Base-by-base conservation (phyloP, 1,139 yeast species). In the Arxiozyma bovina region DNA sequence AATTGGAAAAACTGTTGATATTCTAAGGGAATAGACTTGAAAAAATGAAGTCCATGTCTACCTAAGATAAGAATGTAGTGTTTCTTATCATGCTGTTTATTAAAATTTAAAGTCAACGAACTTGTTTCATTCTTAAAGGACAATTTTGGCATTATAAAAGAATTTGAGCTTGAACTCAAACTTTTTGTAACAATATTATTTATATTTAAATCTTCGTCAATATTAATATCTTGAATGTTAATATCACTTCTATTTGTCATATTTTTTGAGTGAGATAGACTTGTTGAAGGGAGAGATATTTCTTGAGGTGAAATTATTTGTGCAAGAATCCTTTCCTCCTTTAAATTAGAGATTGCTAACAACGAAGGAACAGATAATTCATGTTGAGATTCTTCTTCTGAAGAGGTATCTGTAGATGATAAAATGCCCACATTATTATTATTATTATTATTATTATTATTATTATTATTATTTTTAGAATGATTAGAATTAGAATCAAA, bases 61-160 rank as follows among this genome's bases (percentile, higher is more conserved):
- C 68, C 68, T 9, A 65, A 53, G 23, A 66, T 57, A 25, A 66
- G 54, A 23, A 66, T 48, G 58, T 60, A 50, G 60, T 57, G 42
- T 55, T 57, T 53, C 53, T 58, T 22, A 57, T 55, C 18, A 15
- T n/a, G 2, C 18, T 42, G 55, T 60, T 45, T 59, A 58, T 45
- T 25, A 27, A 45, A 27, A 3, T 9, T 18, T 15, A n/a, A 22
- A 22, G 38, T 17, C 30, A 42, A 27, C 25, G 43, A 27, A 12
- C 17, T 27, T 34, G 30, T 27, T 12, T 20, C 8, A 6, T 38
- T 21, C n/a, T 51, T 47, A 42, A 51, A 47, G 0, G 70, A 63
- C 21, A 67, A 51, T 54, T 61, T 67, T 12, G 70, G 70, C 70
- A 67, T 67, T n/a, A 67, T 64, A 53, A 67, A 65, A n/a, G 68